Percentiles rank a stretch among this genome's conserved stretches.
phyloP scores from a whole-genome alignment of 441 rosid species.

The Gossypium gossypioides region DNA sequence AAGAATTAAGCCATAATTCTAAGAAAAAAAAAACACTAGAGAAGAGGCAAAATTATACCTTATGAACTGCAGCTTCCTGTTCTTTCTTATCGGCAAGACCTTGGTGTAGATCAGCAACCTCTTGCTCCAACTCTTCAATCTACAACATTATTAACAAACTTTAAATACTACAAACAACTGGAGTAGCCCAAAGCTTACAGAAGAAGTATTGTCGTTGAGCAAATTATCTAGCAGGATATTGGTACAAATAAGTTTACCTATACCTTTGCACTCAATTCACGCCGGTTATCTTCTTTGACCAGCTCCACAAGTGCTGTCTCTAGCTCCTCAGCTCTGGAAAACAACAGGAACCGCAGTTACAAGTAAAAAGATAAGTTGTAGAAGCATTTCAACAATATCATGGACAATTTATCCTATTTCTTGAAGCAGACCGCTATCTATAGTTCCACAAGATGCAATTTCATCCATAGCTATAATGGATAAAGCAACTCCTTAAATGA shows the following conservation, averaged over 20 bases:
- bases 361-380: neutral
- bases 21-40: neutral
- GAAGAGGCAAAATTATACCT: conserved; percentile 26
- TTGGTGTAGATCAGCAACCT: conserved; percentile 38
- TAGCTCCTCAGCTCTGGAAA: conserved; percentile 58
- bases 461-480: neutral
- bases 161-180: conserved; percentile 14
- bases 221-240: neutral
- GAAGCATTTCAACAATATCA: conserved; percentile 5
- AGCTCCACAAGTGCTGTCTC: conserved; percentile 69
- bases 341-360: conserved; percentile 10
- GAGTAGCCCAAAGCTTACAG: conserved; percentile 2
- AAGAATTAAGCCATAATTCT: neutral
- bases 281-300: conserved; percentile 61
- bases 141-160: conserved; percentile 20
- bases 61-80: conserved; percentile 58
- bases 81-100: conserved; percentile 49
- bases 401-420: conserved; percentile 2
- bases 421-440: conserved; percentile 4
- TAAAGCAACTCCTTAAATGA: neutral
- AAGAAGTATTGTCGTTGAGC: neutral
- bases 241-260: conserved; percentile 5
- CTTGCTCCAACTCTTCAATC: conserved; percentile 54
- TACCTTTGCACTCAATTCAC: conserved; percentile 54
- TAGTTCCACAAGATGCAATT: conserved; percentile 1